Percentiles rank a stretch among this genome's conserved stretches.
phyloP scores from a whole-genome alignment of 2,329 filamentous ascomycete species.

The Dactylellina leptospora region DNA sequence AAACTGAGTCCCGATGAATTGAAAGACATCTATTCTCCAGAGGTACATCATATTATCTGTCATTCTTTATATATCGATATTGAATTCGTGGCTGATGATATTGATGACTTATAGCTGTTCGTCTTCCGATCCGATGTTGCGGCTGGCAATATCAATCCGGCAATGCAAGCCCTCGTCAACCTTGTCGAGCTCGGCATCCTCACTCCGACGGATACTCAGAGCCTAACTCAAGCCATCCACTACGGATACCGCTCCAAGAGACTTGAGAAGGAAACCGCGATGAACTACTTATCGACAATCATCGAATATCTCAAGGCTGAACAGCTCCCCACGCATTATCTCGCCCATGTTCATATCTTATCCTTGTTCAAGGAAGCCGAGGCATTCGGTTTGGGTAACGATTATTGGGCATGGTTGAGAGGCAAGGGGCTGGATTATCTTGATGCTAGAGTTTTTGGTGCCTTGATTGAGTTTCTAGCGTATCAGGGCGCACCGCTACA shows the following conservation, averaged over 20 bases:
- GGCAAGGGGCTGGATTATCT: conserved; percentile 61
- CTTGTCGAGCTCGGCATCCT: conserved; percentile 55
- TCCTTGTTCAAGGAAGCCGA: conserved; percentile 63
- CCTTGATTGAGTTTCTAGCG: conserved; percentile 64
- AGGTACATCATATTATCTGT: conserved; percentile 47
- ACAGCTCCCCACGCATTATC: conserved; percentile 59
- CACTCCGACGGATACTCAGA: conserved; percentile 52
- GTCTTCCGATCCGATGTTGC: conserved; percentile 57
- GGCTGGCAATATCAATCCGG: conserved; percentile 53
- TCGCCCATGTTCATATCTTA: conserved; percentile 62
- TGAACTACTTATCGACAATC: conserved; percentile 58
- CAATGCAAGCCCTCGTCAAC: conserved; percentile 55
- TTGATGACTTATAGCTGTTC: conserved; percentile 54
- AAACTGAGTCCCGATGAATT: conserved; percentile 54
- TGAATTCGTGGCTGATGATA: background rate
- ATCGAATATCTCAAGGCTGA: conserved; percentile 61
- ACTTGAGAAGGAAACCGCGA: conserved; percentile 21
- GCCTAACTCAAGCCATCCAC: conserved; percentile 59
- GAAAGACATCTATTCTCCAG: conserved; percentile 55
- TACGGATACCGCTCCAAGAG: conserved; percentile 57
- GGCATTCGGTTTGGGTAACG: conserved; percentile 60
- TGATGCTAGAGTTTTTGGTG: conserved; percentile 63
- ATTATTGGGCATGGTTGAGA: conserved; percentile 65
- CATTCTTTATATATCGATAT: background rate
- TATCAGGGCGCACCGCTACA: conserved; percentile 60